Conservation (phyloP, 1,284 basidiomycete genomes). For the Leccinum pachyderme region DNA sequence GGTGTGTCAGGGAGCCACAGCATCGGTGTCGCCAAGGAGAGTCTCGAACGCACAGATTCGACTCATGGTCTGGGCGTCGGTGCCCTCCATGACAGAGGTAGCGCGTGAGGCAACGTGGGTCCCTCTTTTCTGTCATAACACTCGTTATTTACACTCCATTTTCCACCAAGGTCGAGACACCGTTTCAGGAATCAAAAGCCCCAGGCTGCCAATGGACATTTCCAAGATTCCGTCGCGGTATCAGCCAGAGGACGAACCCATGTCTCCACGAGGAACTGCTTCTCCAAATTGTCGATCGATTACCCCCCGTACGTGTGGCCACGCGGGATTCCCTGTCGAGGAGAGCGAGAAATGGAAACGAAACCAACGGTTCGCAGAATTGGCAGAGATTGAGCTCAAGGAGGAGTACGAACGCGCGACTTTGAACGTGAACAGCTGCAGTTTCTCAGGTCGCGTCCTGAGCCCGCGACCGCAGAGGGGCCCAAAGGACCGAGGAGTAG, state of each 20-base stretch:
- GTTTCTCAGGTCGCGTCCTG: conserved; percentile 35
- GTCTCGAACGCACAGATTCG: conserved; percentile 47
- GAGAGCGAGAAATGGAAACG: conserved; percentile 36
- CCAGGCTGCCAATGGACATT: conserved; percentile 61
- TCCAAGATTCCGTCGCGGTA: conserved; percentile 63
- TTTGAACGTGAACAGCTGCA: conserved; percentile 50
- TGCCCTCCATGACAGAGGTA: too few species aligned
- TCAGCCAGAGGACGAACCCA: conserved; percentile 42
- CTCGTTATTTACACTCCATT: conserved; percentile 5
- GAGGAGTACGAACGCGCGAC: conserved; percentile 53
- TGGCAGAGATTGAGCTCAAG: conserved; percentile 50
- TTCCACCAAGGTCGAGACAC: conserved; percentile 43
- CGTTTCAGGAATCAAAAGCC: conserved; percentile 57
- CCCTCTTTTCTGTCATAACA: background rate
- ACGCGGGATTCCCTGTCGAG: conserved; percentile 25
- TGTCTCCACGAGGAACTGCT: conserved; percentile 16
- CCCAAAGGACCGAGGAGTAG: conserved; percentile 26
- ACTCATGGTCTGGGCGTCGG: too few species aligned
- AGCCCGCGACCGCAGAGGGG: conserved; percentile 19
- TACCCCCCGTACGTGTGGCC: conserved; percentile 5
- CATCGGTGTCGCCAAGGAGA: conserved; percentile 27
- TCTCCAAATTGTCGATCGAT: too few species aligned
- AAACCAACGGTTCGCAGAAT: conserved; percentile 48
- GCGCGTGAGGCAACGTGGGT: conserved; percentile 58
- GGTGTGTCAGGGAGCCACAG: conserved; percentile 27